These are phyloP conservation scores for Phytopythium oedochilum DNA, from an alignment of 352 stramenopile genomes.

Conservation along the genomic window DNA sequence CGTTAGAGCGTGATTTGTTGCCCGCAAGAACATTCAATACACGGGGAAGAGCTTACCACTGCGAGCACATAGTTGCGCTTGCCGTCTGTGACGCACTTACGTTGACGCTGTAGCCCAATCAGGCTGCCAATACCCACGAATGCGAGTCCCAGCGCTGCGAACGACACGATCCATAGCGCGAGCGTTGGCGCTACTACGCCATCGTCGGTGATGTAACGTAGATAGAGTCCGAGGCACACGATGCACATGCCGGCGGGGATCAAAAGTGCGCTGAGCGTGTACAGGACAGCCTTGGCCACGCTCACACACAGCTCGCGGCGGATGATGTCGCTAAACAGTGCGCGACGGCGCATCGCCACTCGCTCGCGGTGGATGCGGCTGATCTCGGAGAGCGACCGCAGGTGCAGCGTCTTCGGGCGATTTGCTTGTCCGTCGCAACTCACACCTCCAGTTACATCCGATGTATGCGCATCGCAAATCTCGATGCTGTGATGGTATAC, in stretches of 20 bases:
- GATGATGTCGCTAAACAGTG: slow-evolving; percentile 34
- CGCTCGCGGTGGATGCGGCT: slow-evolving; percentile 27
- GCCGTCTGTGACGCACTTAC: slow-evolving; percentile 42
- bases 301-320: slow-evolving; percentile 21
- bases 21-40: too few species aligned
- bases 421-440: background rate
- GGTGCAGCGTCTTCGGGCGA: background rate
- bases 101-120: slow-evolving; percentile 48
- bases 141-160: slow-evolving; percentile 33
- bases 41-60: slow-evolving; percentile 23
- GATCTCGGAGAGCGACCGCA: slow-evolving; percentile 14
- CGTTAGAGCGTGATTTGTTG: too few species aligned
- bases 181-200: slow-evolving; percentile 40
- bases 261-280: slow-evolving; percentile 47
- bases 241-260: slow-evolving; percentile 43
- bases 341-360: slow-evolving; percentile 20
- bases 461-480: background rate
- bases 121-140: slow-evolving; percentile 40
- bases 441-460: background rate
- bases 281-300: slow-evolving; percentile 37
- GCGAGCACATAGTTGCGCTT: slow-evolving; percentile 54
- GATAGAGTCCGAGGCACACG: slow-evolving; percentile 48
- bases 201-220: slow-evolving; percentile 58
- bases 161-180: slow-evolving; percentile 48
- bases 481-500: background rate